phyloP scores from a whole-genome alignment of 768 basidiomycete species.

The Daedaleopsis sinensis region DNA sequence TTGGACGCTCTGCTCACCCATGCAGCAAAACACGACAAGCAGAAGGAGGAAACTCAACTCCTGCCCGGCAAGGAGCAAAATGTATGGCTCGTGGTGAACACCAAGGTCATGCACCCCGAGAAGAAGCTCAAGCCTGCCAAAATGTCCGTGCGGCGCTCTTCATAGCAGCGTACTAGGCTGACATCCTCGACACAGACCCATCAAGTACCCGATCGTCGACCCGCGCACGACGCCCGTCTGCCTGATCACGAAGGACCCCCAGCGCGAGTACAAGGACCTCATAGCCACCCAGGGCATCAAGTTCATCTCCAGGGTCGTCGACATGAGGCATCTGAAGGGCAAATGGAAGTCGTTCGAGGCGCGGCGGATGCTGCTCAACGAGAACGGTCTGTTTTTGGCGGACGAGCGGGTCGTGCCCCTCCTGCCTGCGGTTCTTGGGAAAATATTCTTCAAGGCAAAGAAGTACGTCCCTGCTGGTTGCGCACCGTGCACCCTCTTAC shows the following conservation, averaged over 20 bases:
- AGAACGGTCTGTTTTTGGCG: slow-evolving; percentile 91
- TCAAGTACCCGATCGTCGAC: slow-evolving; percentile 83
- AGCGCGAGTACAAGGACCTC: slow-evolving; percentile 94
- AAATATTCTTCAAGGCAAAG: slow-evolving; percentile 92
- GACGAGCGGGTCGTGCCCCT: slow-evolving; percentile 90
- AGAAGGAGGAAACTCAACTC: slow-evolving; percentile 74
- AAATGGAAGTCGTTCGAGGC: slow-evolving; percentile 89
- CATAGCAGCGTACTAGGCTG: neutral
- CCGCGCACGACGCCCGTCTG: slow-evolving; percentile 82
- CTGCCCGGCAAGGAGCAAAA: slow-evolving; percentile 78
- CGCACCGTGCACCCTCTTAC: neutral
- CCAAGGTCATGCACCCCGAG: slow-evolving; percentile 79
- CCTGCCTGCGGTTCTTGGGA: slow-evolving; percentile 85
- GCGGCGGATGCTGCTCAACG: slow-evolving; percentile 79
- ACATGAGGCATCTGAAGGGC: slow-evolving; percentile 88
- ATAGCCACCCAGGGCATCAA: slow-evolving; percentile 77
- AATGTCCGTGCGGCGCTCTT: slow-evolving; percentile 61
- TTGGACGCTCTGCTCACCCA: slow-evolving; percentile 78
- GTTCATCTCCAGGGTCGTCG: slow-evolving; percentile 91
- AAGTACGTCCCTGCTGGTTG: slow-evolving; percentile 62
- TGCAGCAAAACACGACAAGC: slow-evolving; percentile 60
- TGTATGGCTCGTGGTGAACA: slow-evolving; percentile 87
- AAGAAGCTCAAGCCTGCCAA: slow-evolving; percentile 79
- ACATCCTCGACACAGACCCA: slow-evolving; percentile 47
- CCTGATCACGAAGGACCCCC: slow-evolving; percentile 94